Base-by-base conservation (phyloP, 177 flowering plant species). In the Vitis hybrid region DNA sequence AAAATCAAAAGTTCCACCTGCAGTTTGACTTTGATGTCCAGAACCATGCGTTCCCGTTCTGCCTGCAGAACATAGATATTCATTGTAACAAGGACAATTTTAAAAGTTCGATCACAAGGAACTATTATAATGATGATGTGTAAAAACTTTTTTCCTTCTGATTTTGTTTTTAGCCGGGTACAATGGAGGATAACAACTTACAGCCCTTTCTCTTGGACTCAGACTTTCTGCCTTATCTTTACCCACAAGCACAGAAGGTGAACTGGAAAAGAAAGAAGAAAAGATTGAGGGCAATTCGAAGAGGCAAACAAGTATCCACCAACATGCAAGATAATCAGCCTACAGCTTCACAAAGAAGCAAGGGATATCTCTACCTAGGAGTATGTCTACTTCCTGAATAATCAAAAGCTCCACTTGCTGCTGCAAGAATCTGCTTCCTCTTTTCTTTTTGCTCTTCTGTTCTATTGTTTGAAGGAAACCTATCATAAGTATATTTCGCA, bases 41-140 rank as follows among this genome's bases (percentile, higher is more conserved):
- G 80, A 66, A 96, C 98, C 99, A 96, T 96, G 63, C 93, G 93
- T 51, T 96, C 99, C 65, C 98, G 83, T 79, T 96, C 99, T n/a
- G 99, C 99, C 98, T 95, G 87, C 59, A 78, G 73, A 69, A 69
- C 21, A 73, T 27, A 3, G 30, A 70, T 3, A 67, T 24, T 59
- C 63, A 56, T 18, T 61, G 2, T 9, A 13, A 61, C 60, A 10
- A 68, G 21, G 12, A 27, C 10, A 49, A 17, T 18, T 63, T 9
- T 7, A 48, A 58, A 11, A 3, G 41, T 15, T 66, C 11, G 59
- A 63, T 15, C 51, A 64, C 18, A 58, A 9, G 59, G 12, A 65
- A 58, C n/a, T 55, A 69, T 54, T 15, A 73, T 15, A 32, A 46
- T 62, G 41, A 72, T 14, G 51, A 11, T 11, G 10, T 6, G 67